Percentiles rank a stretch among this genome's conserved stretches.
phyloP scores from a whole-genome alignment of 768 basidiomycete species.

The Floccularia luteovirens region DNA sequence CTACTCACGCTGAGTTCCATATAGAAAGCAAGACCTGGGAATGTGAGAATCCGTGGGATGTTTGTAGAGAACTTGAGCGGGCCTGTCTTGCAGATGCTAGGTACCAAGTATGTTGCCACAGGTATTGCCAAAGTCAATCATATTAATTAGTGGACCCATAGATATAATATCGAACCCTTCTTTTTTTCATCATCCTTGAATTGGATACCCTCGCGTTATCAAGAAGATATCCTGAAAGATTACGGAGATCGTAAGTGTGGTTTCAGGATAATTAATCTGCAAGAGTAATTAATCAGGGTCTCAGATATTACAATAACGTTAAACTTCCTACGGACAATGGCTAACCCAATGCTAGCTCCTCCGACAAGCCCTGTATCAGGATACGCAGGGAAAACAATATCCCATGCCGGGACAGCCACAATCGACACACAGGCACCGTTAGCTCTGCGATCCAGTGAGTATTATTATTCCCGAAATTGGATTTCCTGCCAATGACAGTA shows the following conservation, averaged over 20 bases:
- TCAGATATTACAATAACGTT: conserved; percentile 47
- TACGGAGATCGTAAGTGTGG: conserved; percentile 39
- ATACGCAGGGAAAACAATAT: conserved; percentile 4
- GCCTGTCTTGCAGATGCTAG: conserved; percentile 49
- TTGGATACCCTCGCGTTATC: conserved; percentile 60
- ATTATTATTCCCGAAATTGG: background rate
- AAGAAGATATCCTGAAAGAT: conserved; percentile 31
- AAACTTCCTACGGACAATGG: conserved; percentile 31
- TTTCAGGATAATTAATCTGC: background rate
- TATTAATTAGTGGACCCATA: conserved; percentile 6
- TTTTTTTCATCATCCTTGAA: conserved; percentile 58
- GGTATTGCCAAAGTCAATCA: no score
- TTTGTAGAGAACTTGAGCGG: conserved; percentile 47
- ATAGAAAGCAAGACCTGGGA: conserved; percentile 6
- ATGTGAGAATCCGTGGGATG: conserved; percentile 35
- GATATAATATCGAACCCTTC: conserved; percentile 53
- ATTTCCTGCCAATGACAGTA: conserved; percentile 1
- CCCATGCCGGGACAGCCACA: conserved; percentile 9
- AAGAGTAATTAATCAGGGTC: background rate
- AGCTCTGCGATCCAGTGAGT: conserved; percentile 12
- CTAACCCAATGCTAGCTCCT: conserved; percentile 9
- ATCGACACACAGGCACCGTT: conserved; percentile 32
- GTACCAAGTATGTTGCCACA: conserved; percentile 29
- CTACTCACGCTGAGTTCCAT: background rate
- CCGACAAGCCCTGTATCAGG: conserved; percentile 3